Evolutionary conservation across 345 rosid species (phyloP).

Genomic region (Brassica incana): DNA sequence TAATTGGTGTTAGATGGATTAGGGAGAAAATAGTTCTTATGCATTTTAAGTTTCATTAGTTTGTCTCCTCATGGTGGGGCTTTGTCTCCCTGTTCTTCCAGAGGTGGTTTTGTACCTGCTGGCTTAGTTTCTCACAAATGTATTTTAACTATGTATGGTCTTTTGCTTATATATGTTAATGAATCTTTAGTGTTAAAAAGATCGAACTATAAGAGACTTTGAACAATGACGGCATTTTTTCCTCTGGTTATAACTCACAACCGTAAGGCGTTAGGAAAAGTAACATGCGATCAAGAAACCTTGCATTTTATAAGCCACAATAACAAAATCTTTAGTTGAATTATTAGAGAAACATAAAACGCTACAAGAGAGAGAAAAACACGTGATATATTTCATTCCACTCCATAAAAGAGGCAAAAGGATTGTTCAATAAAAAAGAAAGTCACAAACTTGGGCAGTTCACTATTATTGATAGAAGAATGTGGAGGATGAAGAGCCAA

Average conservation of each 20-base stretch:
- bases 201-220: no score
- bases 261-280: neutral
- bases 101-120: no score
- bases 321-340: constrained; percentile 9
- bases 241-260: neutral
- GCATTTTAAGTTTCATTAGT: no score
- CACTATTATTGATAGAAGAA: constrained; percentile 23
- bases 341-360: constrained; percentile 13
- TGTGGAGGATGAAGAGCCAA: constrained; percentile 16
- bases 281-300: neutral
- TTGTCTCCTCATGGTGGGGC: no score
- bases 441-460: constrained; percentile 9
- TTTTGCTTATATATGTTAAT: no score
- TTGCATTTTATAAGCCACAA: constrained; percentile 17
- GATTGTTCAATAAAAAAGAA: constrained; percentile 4
- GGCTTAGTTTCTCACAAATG: no score
- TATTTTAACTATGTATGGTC: no score
- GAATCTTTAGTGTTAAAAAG: no score
- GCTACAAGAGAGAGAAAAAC: constrained; percentile 8
- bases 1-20: no score
- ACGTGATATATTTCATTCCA: constrained; percentile 11
- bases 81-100: no score
- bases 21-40: no score
- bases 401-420: neutral
- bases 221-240: no score